Base-by-base conservation (phyloP, 352 stramenopile genomes). In the Phytophthora sp. region DNA sequence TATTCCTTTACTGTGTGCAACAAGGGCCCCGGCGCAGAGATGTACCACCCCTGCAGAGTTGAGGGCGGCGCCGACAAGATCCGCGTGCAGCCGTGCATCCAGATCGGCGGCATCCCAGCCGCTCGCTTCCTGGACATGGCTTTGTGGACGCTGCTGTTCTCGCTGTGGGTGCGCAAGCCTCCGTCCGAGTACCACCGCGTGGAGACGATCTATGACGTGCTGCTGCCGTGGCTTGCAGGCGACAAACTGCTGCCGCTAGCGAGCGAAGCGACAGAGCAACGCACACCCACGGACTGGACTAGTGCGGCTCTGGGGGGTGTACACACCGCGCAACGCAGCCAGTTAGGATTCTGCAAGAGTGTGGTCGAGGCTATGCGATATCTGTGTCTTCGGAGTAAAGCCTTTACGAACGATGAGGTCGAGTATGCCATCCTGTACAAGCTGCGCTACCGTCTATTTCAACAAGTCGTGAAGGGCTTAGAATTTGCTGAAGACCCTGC, bases 1-100 rank as follows among this genome's bases (percentile, higher is more conserved):
- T 96, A 89, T 45, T 88, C 79, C 18, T 91, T 97, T 46, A 92
- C 85, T 26, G 82, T 97, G 31, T 96, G 88, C 62, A 97, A 97
- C 72, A 94, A 94, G 56, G 90, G 90, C 1, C 79, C 84, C 0
- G 90, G 90, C 7, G 77, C 87, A 0, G 86, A 95, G 56, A 77
- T 94, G 77, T 96, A 96, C 49, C 90, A 97, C 60, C 73, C 86
- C 0, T 52, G 63, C 53, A 54, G 69, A 21, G 59, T 64, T 1
- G 24, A 62, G 41, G 60, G 56, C 8, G 32, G 43, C 12, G 35
- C 44, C 6, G 52, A 72, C 37, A 96, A 95, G 69, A 82, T 96
- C 31, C 84, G 84, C 34, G 86, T 95, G 48, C 84, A 94, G 62
- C 72, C 88, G 15, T 90, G 77, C 31, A 72, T 96, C 26, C 77